Percentiles rank a stretch among this genome's conserved stretches.
Conservation (phyloP, 192 early-diverging fungal species). For the Glomus cerebriforme region DNA sequence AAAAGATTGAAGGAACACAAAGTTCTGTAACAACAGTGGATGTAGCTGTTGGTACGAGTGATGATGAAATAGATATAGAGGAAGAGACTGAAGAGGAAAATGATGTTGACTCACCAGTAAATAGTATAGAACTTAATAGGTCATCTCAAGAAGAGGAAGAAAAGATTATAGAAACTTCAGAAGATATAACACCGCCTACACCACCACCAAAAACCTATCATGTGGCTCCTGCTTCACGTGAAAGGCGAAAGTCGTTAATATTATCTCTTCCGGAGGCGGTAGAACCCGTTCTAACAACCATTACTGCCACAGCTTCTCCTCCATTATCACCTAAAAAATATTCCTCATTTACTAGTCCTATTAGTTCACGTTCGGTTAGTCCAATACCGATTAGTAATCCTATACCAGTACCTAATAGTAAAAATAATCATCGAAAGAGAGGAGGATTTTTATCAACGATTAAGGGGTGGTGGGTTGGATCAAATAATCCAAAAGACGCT, state of each 20-base stretch:
- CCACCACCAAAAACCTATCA: constrained; percentile 33
- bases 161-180: not conserved
- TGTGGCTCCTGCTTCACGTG: constrained; percentile 14
- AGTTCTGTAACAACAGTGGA: constrained; percentile 14
- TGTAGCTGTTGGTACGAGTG: constrained; percentile 31
- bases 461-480: constrained; percentile 28
- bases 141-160: not conserved
- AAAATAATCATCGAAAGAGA: not conserved
- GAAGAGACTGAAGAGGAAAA: constrained; percentile 24
- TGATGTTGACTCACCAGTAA: constrained; percentile 6
- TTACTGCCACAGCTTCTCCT: constrained; percentile 26
- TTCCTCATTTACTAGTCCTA: constrained; percentile 24
- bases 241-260: constrained; percentile 31
- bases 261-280: constrained; percentile 23
- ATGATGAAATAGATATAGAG: not conserved
- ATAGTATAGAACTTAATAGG: not conserved
- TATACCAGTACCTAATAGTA: not conserved
- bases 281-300: constrained; percentile 30
- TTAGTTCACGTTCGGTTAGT: constrained; percentile 32
- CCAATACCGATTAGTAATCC: constrained; percentile 15
- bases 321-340: constrained; percentile 32
- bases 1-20: not conserved
- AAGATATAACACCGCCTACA: constrained; percentile 1
- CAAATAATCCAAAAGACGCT: constrained; percentile 7
- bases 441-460: constrained; percentile 21